Percentiles rank a stretch among this genome's conserved stretches.
Evolutionary conservation across 768 basidiomycete species (phyloP).

Genomic region (Suillus spraguei): DNA sequence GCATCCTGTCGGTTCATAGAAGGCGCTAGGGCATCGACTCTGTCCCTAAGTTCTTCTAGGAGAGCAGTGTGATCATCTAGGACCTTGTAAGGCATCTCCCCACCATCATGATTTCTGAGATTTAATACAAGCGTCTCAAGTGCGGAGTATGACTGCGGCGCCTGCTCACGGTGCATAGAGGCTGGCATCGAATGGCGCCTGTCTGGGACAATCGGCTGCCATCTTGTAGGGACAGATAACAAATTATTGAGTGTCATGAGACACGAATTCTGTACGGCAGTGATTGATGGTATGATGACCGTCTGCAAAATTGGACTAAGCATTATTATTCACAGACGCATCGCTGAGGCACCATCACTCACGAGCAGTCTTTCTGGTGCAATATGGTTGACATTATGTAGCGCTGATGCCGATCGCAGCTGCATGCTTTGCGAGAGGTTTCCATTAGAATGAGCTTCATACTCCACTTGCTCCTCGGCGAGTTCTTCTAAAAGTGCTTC

Average conservation of each 20-base stretch:
- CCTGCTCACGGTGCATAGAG: constrained; percentile 29
- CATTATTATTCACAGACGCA: not conserved
- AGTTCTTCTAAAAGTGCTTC: constrained; percentile 26
- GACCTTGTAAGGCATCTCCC: constrained; percentile 42
- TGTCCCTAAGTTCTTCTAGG: constrained; percentile 58
- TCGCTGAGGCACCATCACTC: not conserved
- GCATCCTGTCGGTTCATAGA: constrained; percentile 54
- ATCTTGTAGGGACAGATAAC: constrained; percentile 47
- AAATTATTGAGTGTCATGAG: constrained; percentile 73
- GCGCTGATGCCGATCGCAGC: not conserved
- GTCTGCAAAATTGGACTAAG: constrained; percentile 37
- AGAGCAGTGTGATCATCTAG: constrained; percentile 50
- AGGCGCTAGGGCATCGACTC: constrained; percentile 50
- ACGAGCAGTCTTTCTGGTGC: constrained; percentile 1
- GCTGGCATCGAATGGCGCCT: constrained; percentile 21
- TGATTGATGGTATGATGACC: constrained; percentile 72
- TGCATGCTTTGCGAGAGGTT: constrained; percentile 2
- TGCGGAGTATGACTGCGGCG: constrained; percentile 42
- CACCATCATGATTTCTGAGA: constrained; percentile 52
- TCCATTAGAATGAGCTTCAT: constrained; percentile 9
- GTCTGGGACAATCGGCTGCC: constrained; percentile 6
- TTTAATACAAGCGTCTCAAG: constrained; percentile 65
- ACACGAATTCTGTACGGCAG: constrained; percentile 72
- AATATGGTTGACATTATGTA: not conserved
- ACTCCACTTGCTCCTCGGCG: constrained; percentile 23